Evolutionary conservation across 495 filamentous ascomycete species (phyloP).

Genomic region (Aspergillus biplanus): DNA sequence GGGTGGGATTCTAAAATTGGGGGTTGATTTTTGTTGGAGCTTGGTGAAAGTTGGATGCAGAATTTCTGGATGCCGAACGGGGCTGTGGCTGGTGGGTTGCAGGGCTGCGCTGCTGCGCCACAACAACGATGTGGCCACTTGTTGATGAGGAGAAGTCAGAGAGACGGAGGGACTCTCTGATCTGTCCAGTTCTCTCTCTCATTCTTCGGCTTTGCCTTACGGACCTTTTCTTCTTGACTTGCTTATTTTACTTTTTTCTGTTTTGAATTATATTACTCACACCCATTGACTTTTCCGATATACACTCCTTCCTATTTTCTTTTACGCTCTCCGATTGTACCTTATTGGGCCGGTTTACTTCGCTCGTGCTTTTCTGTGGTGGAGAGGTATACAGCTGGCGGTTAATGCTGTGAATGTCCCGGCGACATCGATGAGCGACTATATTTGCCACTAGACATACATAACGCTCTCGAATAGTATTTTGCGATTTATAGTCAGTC

Average conservation of each 20-base stretch:
- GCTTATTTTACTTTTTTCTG: constrained; percentile 19
- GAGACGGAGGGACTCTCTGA: constrained; percentile 7
- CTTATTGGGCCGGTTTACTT: constrained; percentile 2
- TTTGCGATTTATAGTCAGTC: constrained; percentile 24
- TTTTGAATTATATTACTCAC: constrained; percentile 7
- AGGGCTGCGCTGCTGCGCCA: constrained; percentile 29
- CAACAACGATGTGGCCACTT: constrained; percentile 40
- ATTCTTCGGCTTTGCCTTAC: constrained; percentile 25
- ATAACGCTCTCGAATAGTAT: not conserved
- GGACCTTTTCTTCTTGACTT: constrained; percentile 16
- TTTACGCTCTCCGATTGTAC: constrained; percentile 7
- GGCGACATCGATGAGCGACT: constrained; percentile 29
- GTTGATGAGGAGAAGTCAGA: constrained; percentile 8
- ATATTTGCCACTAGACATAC: constrained; percentile 2
- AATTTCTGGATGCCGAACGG: not conserved
- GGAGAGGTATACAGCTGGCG: constrained; percentile 23
- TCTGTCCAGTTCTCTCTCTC: constrained; percentile 29
- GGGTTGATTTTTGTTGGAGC: not conserved
- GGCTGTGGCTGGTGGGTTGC: constrained; percentile 31
- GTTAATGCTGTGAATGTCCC: constrained; percentile 29
- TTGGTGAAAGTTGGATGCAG: not conserved
- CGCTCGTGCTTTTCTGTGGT: constrained; percentile 10
- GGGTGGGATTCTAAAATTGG: not conserved
- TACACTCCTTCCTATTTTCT: not conserved
- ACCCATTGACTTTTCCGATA: not conserved